Conservation (phyloP, 108 stramenopile genomes). For the Skeletonema costatum region DNA sequence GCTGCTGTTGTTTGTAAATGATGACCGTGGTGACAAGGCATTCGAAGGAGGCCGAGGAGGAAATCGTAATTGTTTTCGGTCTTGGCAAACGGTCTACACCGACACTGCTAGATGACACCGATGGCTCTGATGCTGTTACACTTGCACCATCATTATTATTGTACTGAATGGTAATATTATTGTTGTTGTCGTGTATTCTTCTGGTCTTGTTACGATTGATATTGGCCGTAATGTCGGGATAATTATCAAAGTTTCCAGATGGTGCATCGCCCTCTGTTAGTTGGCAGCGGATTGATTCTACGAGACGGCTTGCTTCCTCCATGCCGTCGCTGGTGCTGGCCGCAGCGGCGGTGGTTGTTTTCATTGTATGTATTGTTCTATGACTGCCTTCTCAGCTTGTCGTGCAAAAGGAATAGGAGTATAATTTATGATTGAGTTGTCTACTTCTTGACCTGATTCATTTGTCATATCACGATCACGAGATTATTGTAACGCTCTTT, state of each 20-base stretch:
- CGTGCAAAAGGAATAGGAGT: no score
- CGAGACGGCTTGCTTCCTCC: slow-evolving; percentile 46
- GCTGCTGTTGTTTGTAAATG: background rate
- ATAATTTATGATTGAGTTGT: no score
- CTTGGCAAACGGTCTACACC: background rate
- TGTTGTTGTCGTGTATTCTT: slow-evolving; percentile 20
- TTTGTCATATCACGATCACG: no score
- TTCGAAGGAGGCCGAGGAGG: slow-evolving; percentile 22
- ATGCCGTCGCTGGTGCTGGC: slow-evolving; percentile 15
- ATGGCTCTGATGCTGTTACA: slow-evolving; percentile 24
- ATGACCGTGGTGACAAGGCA: background rate
- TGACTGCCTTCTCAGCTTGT: background rate
- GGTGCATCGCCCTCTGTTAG: slow-evolving; percentile 73
- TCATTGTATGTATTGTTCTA: background rate
- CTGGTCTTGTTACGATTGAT: background rate
- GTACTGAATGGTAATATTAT: slow-evolving; percentile 35
- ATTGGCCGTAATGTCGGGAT: slow-evolving; percentile 8
- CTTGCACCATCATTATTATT: slow-evolving; percentile 15
- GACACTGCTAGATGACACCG: slow-evolving; percentile 5
- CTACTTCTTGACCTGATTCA: no score
- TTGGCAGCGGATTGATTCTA: slow-evolving; percentile 66
- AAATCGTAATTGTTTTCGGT: slow-evolving; percentile 9
- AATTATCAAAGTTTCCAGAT: slow-evolving; percentile 56
- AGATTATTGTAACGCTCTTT: no score
- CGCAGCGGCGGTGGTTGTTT: background rate